A percentile compares a stretch with the other conserved stretches of the same genome.
These are phyloP conservation scores for Colletotrichum sp. DNA, from an alignment of 2,329 filamentous ascomycete genomes.

Conservation along the genomic window DNA sequence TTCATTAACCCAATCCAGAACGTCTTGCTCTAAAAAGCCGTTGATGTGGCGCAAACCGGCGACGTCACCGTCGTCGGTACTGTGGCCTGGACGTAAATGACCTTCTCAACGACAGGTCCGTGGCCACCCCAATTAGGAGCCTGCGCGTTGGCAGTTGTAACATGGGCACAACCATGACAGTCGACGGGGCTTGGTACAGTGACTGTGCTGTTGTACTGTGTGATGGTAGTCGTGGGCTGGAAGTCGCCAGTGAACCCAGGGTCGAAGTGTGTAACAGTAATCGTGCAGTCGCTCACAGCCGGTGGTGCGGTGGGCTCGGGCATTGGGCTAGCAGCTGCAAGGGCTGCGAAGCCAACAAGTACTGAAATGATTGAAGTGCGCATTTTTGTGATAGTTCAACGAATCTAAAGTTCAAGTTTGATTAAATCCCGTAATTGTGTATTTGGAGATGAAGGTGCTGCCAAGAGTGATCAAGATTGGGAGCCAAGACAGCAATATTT, in stretches of 20 bases:
- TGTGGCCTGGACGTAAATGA: neutral
- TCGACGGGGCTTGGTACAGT: neutral
- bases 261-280: neutral
- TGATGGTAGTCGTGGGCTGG: neutral
- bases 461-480: neutral
- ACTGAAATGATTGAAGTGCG: neutral
- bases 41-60: neutral
- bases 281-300: neutral
- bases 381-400: neutral
- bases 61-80: neutral
- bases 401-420: neutral
- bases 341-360: neutral
- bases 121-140: conserved; percentile 1
- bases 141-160: neutral
- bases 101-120: neutral
- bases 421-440: neutral
- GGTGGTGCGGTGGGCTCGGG: neutral
- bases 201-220: neutral
- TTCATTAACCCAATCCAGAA: neutral
- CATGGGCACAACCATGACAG: conserved; percentile 2
- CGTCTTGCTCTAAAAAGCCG: neutral
- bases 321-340: neutral
- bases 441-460: neutral
- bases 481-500: neutral
- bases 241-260: conserved; percentile 9